These are phyloP conservation scores for Phytophthora boehmeriae DNA, from an alignment of 352 stramenopile species.

Conservation along the genomic window DNA sequence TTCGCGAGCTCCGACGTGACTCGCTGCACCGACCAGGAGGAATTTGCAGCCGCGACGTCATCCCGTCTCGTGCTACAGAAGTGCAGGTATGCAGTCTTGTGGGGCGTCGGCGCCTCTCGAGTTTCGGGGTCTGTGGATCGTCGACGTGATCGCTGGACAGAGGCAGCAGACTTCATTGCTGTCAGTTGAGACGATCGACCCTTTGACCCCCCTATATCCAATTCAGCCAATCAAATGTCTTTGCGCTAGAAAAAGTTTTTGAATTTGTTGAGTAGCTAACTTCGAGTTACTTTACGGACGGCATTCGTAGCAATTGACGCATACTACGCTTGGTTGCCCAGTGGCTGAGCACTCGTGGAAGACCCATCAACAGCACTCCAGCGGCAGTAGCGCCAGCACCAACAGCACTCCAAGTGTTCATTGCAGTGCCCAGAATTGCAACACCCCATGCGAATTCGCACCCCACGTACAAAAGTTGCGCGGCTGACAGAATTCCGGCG, in stretches of 20 bases:
- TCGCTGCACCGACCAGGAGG: slow-evolving; percentile 53
- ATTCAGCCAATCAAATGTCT: slow-evolving; percentile 10
- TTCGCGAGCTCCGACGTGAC: slow-evolving; percentile 53
- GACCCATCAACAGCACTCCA: slow-evolving; percentile 31
- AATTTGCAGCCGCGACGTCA: slow-evolving; percentile 34
- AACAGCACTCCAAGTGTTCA: slow-evolving; percentile 52
- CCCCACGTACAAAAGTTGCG: slow-evolving; percentile 55
- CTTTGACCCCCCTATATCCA: slow-evolving; percentile 3
- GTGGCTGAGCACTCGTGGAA: slow-evolving; percentile 33
- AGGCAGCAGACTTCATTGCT: slow-evolving; percentile 13
- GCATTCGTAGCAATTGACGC: slow-evolving; percentile 14
- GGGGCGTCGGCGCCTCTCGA: slow-evolving; percentile 18
- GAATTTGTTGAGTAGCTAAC: slow-evolving; percentile 10
- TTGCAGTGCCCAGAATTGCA: slow-evolving; percentile 36
- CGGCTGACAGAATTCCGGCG: slow-evolving; percentile 52
- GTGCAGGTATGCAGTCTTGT: slow-evolving; percentile 59
- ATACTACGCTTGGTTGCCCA: slow-evolving; percentile 35
- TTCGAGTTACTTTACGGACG: not conserved
- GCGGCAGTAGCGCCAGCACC: slow-evolving; percentile 43
- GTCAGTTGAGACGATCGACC: not conserved
- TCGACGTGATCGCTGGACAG: slow-evolving; percentile 3
- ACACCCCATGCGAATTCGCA: slow-evolving; percentile 63
- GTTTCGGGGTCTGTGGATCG: not conserved
- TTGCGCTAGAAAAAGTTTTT: too few species aligned
- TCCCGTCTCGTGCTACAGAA: slow-evolving; percentile 44